phyloP scores from a whole-genome alignment of 2,329 filamentous ascomycete species.

The Beauveria varroae region DNA sequence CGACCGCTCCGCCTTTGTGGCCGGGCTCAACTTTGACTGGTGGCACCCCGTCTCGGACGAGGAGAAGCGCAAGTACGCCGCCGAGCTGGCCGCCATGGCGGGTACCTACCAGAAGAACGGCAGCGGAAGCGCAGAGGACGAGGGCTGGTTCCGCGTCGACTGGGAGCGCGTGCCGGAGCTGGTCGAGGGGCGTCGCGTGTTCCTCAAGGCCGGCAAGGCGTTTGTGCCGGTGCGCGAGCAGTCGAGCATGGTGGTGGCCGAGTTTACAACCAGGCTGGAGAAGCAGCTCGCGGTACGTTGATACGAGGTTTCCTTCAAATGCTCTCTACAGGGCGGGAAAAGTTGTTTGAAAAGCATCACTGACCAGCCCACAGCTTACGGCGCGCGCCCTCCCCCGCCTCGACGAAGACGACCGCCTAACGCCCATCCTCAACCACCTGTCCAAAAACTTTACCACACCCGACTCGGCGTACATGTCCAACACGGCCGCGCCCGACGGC shows the following conservation, averaged over 20 bases:
- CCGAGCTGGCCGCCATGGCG: constrained; percentile 50
- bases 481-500: constrained; percentile 56
- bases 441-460: constrained; percentile 93
- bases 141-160: constrained; percentile 92
- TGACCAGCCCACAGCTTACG: constrained; percentile 54
- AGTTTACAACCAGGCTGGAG: constrained; percentile 75
- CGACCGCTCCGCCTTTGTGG: constrained; percentile 71
- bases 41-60: constrained; percentile 78
- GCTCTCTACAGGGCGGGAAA: background rate
- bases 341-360: background rate
- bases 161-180: constrained; percentile 91
- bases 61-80: constrained; percentile 60
- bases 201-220: constrained; percentile 74
- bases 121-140: constrained; percentile 54
- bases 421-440: constrained; percentile 63
- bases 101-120: constrained; percentile 14
- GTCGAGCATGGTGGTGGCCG: constrained; percentile 77
- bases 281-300: constrained; percentile 66
- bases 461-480: constrained; percentile 66
- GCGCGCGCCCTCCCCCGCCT: constrained; percentile 84
- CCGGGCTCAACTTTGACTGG: constrained; percentile 74
- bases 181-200: constrained; percentile 70
- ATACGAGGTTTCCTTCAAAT: too few relatives aligned
- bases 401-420: constrained; percentile 90
- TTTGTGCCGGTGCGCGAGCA: constrained; percentile 87